Base-by-base conservation (phyloP, 176 grass and related monocot genomes). In the Aegilops tauschii region DNA sequence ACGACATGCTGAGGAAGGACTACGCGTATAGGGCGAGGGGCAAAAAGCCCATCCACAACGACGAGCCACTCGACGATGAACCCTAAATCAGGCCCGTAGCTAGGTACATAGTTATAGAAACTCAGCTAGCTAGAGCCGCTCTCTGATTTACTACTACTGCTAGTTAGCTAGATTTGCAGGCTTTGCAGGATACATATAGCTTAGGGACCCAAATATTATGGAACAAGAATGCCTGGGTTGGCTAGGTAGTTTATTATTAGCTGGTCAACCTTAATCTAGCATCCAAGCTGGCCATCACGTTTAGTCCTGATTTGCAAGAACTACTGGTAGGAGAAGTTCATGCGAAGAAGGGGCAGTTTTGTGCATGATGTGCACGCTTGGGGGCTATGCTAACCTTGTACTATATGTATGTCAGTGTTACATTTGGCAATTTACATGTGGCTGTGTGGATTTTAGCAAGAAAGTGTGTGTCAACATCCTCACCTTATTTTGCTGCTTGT, bases 41-140 rank as follows among this genome's bases (percentile, higher is more conserved):
- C 69, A 86, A 86, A 21, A 69, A 78, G 62, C 91, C 93, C 49
- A 85, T 89, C 23, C 84, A 95, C 83, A 93, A 95, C 76, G 91
- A 82, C 72, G 73, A 61, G 62, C 83, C 88, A 31, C 54, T 59
- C 36, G 56, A 88, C 7, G 68, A 95, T 62, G 30, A 80, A 61
- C 93, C 90, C 61, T 95, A 92, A 84, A 40, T 82, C 18, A 59
- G 54, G 9, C 20, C 54, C 7, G 54, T 59, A 58, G 54, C 18
- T 58, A 59, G 54, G 54, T 59, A 59, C 54, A 59, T 59, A 59
- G 54, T 59, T 59, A 59, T 59, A 59, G 18, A 59, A 52, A 16
- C 36, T 65, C 44, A 13, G 29, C 45, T 52, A 56, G 74, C 47
- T 56, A 77, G 16, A 56, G 31, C 34, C 30, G 61, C 69, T 81